Percentiles rank a stretch among this genome's conserved stretches.
These are phyloP conservation scores for Schrenkiella parvula DNA, from an alignment of 345 rosid species.

Conservation along the genomic window DNA sequence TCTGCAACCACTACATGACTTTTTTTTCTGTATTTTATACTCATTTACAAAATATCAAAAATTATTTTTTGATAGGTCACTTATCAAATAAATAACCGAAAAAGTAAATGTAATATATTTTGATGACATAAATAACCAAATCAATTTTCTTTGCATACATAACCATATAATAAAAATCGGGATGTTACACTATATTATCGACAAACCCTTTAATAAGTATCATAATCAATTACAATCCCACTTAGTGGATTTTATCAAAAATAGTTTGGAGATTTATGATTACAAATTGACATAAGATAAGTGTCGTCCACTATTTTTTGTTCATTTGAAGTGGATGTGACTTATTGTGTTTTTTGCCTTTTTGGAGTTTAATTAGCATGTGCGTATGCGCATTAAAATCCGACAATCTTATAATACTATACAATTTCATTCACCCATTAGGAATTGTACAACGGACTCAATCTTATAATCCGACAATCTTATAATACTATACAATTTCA, in stretches of 20 bases:
- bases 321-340: slow-evolving; percentile 18
- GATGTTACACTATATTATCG: not conserved
- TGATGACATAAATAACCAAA: too few relatives aligned
- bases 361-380: slow-evolving; percentile 11
- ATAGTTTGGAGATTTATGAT: not conserved
- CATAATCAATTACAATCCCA: not conserved
- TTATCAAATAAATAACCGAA: too few relatives aligned
- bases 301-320: slow-evolving; percentile 17
- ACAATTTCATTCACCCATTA: not conserved
- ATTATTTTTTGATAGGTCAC: too few relatives aligned
- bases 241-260: not conserved
- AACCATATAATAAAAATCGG: too few relatives aligned
- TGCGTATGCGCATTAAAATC: slow-evolving; percentile 9
- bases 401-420: not conserved
- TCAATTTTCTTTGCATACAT: too few relatives aligned
- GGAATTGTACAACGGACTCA: not conserved
- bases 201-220: not conserved
- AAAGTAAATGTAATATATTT: too few relatives aligned
- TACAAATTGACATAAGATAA: slow-evolving; percentile 15
- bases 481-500: not conserved
- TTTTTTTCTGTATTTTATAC: too few relatives aligned
- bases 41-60: too few relatives aligned
- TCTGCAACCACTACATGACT: too few relatives aligned
- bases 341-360: slow-evolving; percentile 21
- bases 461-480: not conserved